phyloP scores from a whole-genome alignment of 805 yeast species.

The Teunomyces gatunensis region DNA sequence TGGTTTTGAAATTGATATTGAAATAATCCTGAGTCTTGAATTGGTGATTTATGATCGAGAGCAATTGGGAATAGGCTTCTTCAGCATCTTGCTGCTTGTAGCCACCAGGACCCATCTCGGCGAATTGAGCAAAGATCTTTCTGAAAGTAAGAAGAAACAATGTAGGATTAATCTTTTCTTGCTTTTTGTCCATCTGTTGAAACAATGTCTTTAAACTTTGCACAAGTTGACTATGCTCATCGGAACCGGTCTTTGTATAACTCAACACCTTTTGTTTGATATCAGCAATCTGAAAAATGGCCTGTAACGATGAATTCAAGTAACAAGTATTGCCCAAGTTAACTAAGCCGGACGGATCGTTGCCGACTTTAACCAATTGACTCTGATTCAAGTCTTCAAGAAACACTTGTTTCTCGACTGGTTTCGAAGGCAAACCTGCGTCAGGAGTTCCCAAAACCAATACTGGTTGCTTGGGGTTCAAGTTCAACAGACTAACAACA shows the following conservation, averaged over 20 bases:
- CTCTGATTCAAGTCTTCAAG: conserved; percentile 63
- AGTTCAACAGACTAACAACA: conserved; percentile 47
- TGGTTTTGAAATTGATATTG: conserved; percentile 61
- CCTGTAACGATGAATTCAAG: conserved; percentile 67
- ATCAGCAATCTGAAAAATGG: conserved; percentile 47
- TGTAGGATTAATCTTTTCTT: conserved; percentile 60
- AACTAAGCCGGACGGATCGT: conserved; percentile 62
- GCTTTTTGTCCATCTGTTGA: conserved; percentile 43
- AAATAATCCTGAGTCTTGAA: conserved; percentile 57
- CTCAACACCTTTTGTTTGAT: conserved; percentile 25
- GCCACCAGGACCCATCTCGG: conserved; percentile 70
- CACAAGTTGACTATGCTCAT: conserved; percentile 12
- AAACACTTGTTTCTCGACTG: conserved; percentile 55
- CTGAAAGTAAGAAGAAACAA: conserved; percentile 66
- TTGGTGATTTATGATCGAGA: conserved; percentile 48
- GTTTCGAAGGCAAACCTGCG: conserved; percentile 50
- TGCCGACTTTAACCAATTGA: conserved; percentile 35
- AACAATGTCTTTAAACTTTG: conserved; percentile 43
- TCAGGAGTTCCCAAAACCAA: conserved; percentile 95
- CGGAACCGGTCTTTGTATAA: conserved; percentile 7
- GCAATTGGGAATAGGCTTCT: conserved; percentile 83
- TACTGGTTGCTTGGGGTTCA: conserved; percentile 65
- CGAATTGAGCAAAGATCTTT: conserved; percentile 79
- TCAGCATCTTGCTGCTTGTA: conserved; percentile 98
- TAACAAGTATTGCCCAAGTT: conserved; percentile 80